These are phyloP conservation scores for Zasmidium angulare DNA, from an alignment of 2,329 filamentous ascomycete genomes.

Conservation along the genomic window DNA sequence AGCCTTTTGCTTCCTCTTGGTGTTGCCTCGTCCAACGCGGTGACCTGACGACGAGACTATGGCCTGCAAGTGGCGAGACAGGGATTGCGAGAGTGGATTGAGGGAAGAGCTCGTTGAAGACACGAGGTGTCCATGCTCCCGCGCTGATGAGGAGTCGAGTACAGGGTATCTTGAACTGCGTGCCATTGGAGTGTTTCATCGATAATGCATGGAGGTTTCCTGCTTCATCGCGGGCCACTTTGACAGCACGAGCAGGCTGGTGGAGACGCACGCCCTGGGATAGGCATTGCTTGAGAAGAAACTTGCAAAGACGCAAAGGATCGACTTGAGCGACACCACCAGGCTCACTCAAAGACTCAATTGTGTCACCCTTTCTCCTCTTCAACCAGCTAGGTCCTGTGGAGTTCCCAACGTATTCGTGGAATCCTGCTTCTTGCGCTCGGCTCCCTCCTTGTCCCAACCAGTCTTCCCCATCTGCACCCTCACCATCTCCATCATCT, in stretches of 20 bases:
- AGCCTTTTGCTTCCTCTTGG: slow-evolving; percentile 48
- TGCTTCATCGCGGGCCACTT: slow-evolving; percentile 52
- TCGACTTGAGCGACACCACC: slow-evolving; percentile 67
- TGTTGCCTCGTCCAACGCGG: slow-evolving; percentile 53
- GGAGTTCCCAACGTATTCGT: slow-evolving; percentile 30
- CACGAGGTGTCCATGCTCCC: slow-evolving; percentile 68
- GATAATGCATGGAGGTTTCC: slow-evolving; percentile 55
- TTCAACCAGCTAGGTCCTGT: slow-evolving; percentile 60
- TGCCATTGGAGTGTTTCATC: slow-evolving; percentile 48
- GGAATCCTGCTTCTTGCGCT: slow-evolving; percentile 50
- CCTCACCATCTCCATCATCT: slow-evolving; percentile 43
- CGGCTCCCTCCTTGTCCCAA: slow-evolving; percentile 63
- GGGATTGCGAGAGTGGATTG: slow-evolving; percentile 54
- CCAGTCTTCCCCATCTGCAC: slow-evolving; percentile 61
- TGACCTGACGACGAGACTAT: slow-evolving; percentile 67
- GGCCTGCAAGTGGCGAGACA: slow-evolving; percentile 64
- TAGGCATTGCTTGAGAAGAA: slow-evolving; percentile 60
- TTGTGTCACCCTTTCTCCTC: slow-evolving; percentile 52
- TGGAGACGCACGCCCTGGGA: slow-evolving; percentile 64
- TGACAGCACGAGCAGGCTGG: slow-evolving; percentile 60
- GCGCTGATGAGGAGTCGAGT: slow-evolving; percentile 65
- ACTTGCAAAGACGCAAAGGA: slow-evolving; percentile 64
- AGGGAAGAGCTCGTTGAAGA: slow-evolving; percentile 67
- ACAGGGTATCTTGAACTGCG: slow-evolving; percentile 56
- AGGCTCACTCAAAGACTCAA: slow-evolving; percentile 63